phyloP scores from a whole-genome alignment of 2,329 filamentous ascomycete species.

The Cladosporium colombiae region DNA sequence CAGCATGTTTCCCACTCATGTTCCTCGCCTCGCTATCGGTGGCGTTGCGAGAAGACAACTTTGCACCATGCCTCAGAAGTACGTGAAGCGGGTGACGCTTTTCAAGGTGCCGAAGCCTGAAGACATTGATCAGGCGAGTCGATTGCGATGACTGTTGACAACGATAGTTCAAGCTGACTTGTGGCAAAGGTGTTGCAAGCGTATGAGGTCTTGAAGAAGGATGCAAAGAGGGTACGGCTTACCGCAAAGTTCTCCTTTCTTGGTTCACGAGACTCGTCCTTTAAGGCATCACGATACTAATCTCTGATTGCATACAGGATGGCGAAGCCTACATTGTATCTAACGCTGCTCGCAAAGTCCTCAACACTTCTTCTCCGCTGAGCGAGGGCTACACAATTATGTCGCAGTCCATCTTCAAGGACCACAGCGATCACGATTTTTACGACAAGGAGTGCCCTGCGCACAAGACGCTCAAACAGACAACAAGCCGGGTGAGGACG shows the following conservation, averaged over 20 bases:
- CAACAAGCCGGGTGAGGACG: conserved; percentile 29
- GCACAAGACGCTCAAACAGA: conserved; percentile 53
- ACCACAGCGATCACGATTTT: conserved; percentile 66
- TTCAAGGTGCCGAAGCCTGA: conserved; percentile 55
- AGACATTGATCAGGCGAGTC: conserved; percentile 39
- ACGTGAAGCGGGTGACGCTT: conserved; percentile 53
- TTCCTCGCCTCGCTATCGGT: neutral
- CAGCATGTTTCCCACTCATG: neutral
- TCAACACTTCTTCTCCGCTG: conserved; percentile 45
- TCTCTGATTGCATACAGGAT: conserved; percentile 49
- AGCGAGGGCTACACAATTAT: conserved; percentile 67
- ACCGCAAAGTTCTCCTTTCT: neutral
- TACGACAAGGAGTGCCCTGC: conserved; percentile 65
- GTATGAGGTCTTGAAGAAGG: conserved; percentile 15
- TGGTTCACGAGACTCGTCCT: neutral
- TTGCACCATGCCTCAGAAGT: conserved; percentile 23
- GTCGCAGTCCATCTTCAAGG: conserved; percentile 64
- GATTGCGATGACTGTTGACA: neutral
- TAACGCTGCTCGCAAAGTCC: conserved; percentile 29
- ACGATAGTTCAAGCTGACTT: neutral
- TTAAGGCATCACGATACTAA: neutral
- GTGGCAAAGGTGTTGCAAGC: conserved; percentile 4
- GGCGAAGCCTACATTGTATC: conserved; percentile 69
- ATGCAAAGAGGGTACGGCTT: conserved; percentile 7
- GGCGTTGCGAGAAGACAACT: neutral